Evolutionary conservation across 306 rosid genomes (phyloP).

Genomic region (Citrullus colocynthis): DNA sequence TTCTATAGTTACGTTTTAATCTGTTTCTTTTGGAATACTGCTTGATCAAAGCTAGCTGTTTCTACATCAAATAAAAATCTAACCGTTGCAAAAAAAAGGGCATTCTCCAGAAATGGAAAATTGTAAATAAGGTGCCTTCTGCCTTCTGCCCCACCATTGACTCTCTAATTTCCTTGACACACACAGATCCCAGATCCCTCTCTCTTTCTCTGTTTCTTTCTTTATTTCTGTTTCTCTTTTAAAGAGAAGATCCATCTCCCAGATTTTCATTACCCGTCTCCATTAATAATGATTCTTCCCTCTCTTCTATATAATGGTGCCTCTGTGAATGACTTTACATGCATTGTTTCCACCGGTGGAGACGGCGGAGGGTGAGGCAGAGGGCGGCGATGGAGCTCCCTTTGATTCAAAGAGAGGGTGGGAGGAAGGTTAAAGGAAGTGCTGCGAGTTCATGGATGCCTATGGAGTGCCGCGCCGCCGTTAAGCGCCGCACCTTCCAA

Average conservation of each 20-base stretch:
- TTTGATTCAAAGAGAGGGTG: slow-evolving; percentile 47
- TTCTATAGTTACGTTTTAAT: neutral
- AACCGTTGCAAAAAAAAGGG: slow-evolving; percentile 1
- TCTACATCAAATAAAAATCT: neutral
- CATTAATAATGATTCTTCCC: neutral
- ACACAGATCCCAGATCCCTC: neutral
- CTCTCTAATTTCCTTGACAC: slow-evolving; percentile 1
- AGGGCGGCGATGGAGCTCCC: slow-evolving; percentile 28
- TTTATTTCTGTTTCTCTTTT: neutral
- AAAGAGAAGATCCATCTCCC: neutral
- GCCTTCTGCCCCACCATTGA: neutral
- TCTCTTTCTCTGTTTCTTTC: neutral
- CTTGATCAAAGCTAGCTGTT: neutral
- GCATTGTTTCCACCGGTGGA: neutral
- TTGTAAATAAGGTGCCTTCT: neutral
- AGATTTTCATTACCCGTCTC: neutral
- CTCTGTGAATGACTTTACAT: neutral
- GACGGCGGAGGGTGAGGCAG: neutral
- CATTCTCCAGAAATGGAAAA: neutral
- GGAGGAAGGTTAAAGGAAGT: slow-evolving; percentile 23
- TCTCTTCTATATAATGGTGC: neutral
- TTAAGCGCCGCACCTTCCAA: neutral
- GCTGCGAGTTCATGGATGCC: slow-evolving; percentile 66
- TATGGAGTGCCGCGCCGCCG: neutral
- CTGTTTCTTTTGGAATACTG: neutral